Evolutionary conservation across 345 rosid genomes (phyloP).

Genomic region (Clarkia xantiana): DNA sequence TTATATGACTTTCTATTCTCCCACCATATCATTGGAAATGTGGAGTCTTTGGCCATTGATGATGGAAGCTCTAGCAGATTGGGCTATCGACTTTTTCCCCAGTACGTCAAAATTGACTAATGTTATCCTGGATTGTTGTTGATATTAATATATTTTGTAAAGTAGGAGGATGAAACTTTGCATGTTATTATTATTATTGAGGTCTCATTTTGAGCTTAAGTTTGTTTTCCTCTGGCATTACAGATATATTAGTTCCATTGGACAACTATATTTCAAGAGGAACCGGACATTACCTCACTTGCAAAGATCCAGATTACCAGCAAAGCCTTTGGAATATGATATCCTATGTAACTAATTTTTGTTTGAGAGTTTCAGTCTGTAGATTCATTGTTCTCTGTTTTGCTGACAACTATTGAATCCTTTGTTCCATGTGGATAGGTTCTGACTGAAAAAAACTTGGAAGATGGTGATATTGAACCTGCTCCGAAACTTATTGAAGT

Average conservation of each 20-base stretch:
- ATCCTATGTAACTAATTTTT: constrained; percentile 53
- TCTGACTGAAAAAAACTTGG: constrained; percentile 70
- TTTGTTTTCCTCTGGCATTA: neutral
- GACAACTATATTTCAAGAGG: constrained; percentile 98
- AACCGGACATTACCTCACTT: constrained; percentile 68
- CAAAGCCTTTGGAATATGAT: constrained; percentile 88
- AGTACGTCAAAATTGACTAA: constrained; percentile 27
- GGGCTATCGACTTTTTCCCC: constrained; percentile 98
- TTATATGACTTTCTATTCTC: constrained; percentile 96
- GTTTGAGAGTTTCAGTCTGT: neutral
- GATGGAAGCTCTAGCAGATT: constrained; percentile 83
- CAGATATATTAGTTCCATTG: constrained; percentile 94
- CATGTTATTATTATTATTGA: neutral
- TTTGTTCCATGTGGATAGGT: constrained; percentile 26
- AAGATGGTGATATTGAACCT: constrained; percentile 80
- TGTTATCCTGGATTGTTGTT: no score
- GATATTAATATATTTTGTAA: no score
- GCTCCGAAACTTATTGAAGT: constrained; percentile 99
- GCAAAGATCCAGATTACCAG: constrained; percentile 94
- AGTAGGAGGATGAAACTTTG: no score
- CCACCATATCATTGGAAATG: constrained; percentile 80
- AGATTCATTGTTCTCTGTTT: neutral
- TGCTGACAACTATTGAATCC: neutral
- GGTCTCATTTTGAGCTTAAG: neutral
- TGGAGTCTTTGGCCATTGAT: constrained; percentile 99